Conservation (phyloP, 768 basidiomycete genomes). For the Agrocybe pediades region DNA sequence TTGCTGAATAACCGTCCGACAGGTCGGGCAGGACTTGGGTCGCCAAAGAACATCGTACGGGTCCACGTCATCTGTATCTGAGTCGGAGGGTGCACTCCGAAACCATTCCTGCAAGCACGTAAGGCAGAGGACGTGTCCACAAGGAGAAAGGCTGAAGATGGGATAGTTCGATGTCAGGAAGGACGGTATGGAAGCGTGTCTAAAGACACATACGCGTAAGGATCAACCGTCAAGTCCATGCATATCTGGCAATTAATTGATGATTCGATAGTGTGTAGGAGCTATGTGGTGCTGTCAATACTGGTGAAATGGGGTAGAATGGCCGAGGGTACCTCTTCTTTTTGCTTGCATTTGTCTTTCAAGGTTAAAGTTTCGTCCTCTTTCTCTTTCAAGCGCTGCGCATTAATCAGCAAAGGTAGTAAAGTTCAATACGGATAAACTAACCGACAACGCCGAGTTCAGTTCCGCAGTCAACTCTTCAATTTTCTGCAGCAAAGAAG, state of each 20-base stretch:
- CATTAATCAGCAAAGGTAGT: background rate
- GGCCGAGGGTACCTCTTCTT: slow-evolving; percentile 52
- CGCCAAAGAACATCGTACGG: slow-evolving; percentile 54
- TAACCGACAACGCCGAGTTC: slow-evolving; percentile 37
- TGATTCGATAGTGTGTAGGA: slow-evolving; percentile 56
- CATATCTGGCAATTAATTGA: slow-evolving; percentile 77
- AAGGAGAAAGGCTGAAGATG: slow-evolving; percentile 60
- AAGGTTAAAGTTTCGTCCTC: slow-evolving; percentile 45
- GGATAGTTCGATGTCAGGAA: background rate
- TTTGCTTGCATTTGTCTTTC: slow-evolving; percentile 48
- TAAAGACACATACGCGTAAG: slow-evolving; percentile 57
- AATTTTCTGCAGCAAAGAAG: slow-evolving; percentile 42
- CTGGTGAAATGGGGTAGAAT: background rate
- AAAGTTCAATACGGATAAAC: slow-evolving; percentile 3
- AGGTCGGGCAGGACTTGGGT: slow-evolving; percentile 73
- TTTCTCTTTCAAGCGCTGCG: slow-evolving; percentile 46
- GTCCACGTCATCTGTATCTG: slow-evolving; percentile 37
- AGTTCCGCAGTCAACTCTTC: slow-evolving; percentile 53
- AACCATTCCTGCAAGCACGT: slow-evolving; percentile 79
- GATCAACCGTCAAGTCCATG: slow-evolving; percentile 66
- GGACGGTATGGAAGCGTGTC: background rate
- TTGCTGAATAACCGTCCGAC: slow-evolving; percentile 55
- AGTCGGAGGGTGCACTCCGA: slow-evolving; percentile 61
- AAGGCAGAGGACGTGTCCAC: slow-evolving; percentile 79
- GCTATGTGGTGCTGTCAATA: slow-evolving; percentile 32